Base-by-base conservation (phyloP, 78 protist genomes). In the Tieghemostelium lacteum region DNA sequence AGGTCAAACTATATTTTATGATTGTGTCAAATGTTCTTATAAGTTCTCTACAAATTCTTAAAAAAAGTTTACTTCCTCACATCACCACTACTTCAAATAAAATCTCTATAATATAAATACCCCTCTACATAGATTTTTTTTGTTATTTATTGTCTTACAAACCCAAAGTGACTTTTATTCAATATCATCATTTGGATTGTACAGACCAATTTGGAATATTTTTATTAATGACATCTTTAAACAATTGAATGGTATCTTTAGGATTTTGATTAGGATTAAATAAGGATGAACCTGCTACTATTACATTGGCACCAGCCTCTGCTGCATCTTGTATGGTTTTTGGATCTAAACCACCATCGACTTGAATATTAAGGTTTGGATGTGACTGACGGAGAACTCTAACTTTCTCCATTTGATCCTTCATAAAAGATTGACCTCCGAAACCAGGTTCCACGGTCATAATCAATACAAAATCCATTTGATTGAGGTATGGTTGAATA, bases 371-470 rank as follows among this genome's bases (percentile, higher is more conserved):
- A n/a, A 96, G 36, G 22, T 57, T 55, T n/a, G 99, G 98, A 52
- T 74, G 86, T 55, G 26, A 0, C 42, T 6, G 28, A 49, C 99
- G 78, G 31, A 97, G 62, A 33, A 36, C 8, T 37, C 0, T 45
- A 17, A 96, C 99, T 92, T 98, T 98, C 69, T 94, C 65, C 98
- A 98, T 96, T 98, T 95, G 95, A 55, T 97, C 95, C 0, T 36
- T 73, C 99, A 98, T 97, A 88, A 99, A 98, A 22, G 62, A 24
- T 66, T 99, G 99, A 14, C 99, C 99, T 3, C 99, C 99, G 24
- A 98, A 99, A 12, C 99, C 99, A 2, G 99, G 99, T 78, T 98
- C 99, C 22, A 99, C 99, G 7, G 92, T 92, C 99, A 99, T 99
- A 54, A 98, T 93, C 22, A 99, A 96, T 40, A 97, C 94, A 94